A percentile compares a stretch with the other conserved stretches of the same genome.
Evolutionary conservation across 2,329 filamentous ascomycete genomes (phyloP).

Genomic region (Xylaria sp.): DNA sequence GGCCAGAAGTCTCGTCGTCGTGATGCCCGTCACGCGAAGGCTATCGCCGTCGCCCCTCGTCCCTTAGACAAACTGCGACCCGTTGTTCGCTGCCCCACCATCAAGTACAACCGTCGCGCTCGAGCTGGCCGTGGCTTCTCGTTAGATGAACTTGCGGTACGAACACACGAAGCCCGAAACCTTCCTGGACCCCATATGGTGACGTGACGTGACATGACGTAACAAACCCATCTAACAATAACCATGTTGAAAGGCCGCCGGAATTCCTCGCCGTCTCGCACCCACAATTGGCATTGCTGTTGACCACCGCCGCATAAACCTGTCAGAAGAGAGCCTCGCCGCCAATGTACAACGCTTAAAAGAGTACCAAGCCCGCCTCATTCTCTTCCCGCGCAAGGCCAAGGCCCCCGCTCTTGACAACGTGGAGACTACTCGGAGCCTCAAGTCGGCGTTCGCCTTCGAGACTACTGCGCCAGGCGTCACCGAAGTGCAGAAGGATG

Average conservation of each 20-base stretch:
- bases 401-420: neutral
- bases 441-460: neutral
- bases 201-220: neutral
- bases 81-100: constrained; percentile 2
- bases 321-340: neutral
- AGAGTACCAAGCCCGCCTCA: neutral
- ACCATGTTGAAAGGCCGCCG: neutral
- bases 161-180: neutral
- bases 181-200: neutral
- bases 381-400: neutral
- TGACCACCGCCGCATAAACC: neutral
- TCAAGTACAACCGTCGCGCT: neutral
- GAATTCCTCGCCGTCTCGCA: neutral
- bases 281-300: neutral
- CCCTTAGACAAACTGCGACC: neutral
- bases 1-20: constrained; percentile 3
- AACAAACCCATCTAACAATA: neutral
- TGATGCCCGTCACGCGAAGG: constrained; percentile 1
- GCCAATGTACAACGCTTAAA: neutral
- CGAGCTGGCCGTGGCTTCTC: constrained; percentile 2
- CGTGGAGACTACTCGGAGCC: neutral
- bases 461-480: neutral
- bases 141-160: constrained; percentile 1
- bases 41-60: neutral
- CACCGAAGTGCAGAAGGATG: neutral